phyloP scores from a whole-genome alignment of 768 basidiomycete species.

The Boletus patriciae region DNA sequence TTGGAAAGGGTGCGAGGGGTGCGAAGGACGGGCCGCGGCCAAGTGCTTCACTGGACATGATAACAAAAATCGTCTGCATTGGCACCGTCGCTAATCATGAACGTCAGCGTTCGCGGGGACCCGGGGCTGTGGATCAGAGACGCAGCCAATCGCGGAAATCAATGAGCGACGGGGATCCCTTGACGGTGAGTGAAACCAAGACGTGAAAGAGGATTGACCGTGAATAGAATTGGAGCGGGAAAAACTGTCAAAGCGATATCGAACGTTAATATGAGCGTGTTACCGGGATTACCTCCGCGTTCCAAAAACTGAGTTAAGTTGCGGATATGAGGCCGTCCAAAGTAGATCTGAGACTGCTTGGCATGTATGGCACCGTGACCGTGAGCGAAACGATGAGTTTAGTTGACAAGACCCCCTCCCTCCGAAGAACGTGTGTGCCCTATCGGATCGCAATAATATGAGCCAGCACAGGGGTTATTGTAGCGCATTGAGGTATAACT shows the following conservation, averaged over 20 bases:
- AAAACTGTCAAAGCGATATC: slow-evolving; percentile 8
- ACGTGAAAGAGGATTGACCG: slow-evolving; percentile 1
- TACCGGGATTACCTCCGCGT: slow-evolving; percentile 13
- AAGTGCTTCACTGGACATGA: not conserved
- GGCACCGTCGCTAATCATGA: not conserved
- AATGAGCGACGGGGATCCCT: not conserved
- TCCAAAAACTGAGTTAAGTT: slow-evolving; percentile 8
- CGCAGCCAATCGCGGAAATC: not conserved
- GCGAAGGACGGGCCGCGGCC: not conserved
- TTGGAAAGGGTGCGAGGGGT: slow-evolving; percentile 3
- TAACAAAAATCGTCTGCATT: not conserved
- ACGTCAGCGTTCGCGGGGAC: not conserved
- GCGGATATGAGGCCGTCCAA: not conserved
- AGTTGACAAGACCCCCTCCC: not conserved
- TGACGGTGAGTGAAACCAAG: not conserved
- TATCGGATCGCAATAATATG: not conserved
- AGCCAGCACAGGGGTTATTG: not conserved
- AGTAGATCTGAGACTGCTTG: not conserved
- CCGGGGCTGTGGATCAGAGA: not conserved
- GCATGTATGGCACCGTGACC: not conserved
- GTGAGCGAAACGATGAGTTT: slow-evolving; percentile 11
- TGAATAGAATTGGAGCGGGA: slow-evolving; percentile 16
- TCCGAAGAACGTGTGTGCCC: not conserved
- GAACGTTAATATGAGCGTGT: slow-evolving; percentile 11
- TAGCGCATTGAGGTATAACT: no score